phyloP scores from a whole-genome alignment of 2,329 filamentous ascomycete genomes.

The Diaporthe australafricana region DNA sequence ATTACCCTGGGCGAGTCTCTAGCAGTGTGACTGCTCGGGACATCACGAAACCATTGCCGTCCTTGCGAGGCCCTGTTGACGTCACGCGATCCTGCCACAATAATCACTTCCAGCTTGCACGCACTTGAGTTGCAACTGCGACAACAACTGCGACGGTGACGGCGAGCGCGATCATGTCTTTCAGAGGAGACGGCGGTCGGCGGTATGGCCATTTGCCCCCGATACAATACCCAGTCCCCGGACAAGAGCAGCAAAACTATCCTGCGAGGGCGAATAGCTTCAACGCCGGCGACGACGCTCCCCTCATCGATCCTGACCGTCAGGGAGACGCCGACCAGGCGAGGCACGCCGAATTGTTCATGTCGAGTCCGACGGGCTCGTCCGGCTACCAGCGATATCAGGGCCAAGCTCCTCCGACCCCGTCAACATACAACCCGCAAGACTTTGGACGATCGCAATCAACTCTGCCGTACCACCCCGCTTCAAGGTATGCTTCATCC shows the following conservation, averaged over 20 bases:
- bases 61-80: conserved; percentile 24
- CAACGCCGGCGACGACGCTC: conserved; percentile 79
- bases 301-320: conserved; percentile 57
- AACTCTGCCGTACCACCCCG: conserved; percentile 61
- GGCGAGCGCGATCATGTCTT: conserved; percentile 65
- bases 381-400: conserved; percentile 65
- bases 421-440: conserved; percentile 77
- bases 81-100: conserved; percentile 17
- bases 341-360: conserved; percentile 72
- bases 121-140: neutral
- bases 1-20: conserved; percentile 3
- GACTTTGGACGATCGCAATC: conserved; percentile 69
- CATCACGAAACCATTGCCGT: neutral
- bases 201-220: conserved; percentile 76
- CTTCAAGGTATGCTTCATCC: conserved; percentile 52
- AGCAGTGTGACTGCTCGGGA: neutral
- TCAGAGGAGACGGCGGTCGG: conserved; percentile 71
- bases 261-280: conserved; percentile 74
- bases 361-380: conserved; percentile 61
- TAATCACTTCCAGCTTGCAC: neutral
- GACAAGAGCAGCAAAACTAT: conserved; percentile 53
- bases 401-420: conserved; percentile 57
- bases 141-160: conserved; percentile 29
- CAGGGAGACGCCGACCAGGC: conserved; percentile 40
- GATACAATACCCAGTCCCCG: conserved; percentile 69